A percentile compares a stretch with the other conserved stretches of the same genome.
Conservation (phyloP, 495 filamentous ascomycete genomes). For the Cryomyces minteri region DNA sequence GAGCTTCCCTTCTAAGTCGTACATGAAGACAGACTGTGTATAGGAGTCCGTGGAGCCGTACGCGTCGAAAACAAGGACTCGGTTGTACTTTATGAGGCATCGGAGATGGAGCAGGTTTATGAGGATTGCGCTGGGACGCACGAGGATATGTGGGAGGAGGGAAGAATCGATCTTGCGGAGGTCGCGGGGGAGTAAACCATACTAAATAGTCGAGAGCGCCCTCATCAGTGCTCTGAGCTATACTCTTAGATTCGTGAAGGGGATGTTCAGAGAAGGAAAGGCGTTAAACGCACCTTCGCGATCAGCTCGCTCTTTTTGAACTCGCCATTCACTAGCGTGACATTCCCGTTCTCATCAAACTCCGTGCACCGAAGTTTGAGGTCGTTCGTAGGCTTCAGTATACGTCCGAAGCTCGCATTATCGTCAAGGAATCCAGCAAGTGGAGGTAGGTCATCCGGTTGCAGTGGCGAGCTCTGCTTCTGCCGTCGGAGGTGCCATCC, state of each 20-base stretch:
- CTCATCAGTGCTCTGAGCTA: too few relatives aligned
- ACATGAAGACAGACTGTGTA: conserved; percentile 91
- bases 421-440: conserved; percentile 28
- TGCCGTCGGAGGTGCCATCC: conserved; percentile 1
- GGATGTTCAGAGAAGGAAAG: conserved; percentile 1
- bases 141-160: conserved; percentile 87
- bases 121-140: conserved; percentile 84
- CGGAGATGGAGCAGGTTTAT: conserved; percentile 89
- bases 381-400: conserved; percentile 60
- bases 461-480: background rate
- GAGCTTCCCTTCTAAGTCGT: conserved; percentile 57
- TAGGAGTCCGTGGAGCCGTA: conserved; percentile 92
- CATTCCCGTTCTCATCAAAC: conserved; percentile 81
- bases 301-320: conserved; percentile 95
- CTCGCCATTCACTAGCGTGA: conserved; percentile 87
- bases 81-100: conserved; percentile 83
- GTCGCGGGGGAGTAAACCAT: conserved; percentile 87
- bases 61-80: conserved; percentile 86
- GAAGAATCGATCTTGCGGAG: conserved; percentile 97
- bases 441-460: conserved; percentile 33
- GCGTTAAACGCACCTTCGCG: conserved; percentile 48
- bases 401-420: conserved; percentile 33
- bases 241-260: too few relatives aligned
- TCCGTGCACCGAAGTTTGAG: conserved; percentile 80
- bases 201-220: conserved; percentile 29